Conservation (phyloP, 306 rosid species). For the Lithocarpus polystachyus region DNA sequence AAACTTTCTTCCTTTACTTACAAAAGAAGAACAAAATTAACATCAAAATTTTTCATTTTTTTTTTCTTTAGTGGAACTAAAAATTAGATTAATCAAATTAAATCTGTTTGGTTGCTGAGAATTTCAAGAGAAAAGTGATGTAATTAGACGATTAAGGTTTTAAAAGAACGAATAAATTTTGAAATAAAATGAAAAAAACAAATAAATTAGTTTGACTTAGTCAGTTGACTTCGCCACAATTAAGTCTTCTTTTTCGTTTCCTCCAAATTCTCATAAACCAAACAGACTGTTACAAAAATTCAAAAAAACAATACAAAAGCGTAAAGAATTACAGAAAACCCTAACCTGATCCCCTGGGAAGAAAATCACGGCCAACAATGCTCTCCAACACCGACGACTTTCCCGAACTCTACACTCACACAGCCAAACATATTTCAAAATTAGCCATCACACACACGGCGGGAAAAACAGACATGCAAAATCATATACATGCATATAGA, state of each 20-base stretch:
- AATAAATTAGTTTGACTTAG: background rate
- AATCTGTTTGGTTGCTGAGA: background rate
- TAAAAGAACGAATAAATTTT: background rate
- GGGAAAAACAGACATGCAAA: background rate
- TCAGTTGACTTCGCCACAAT: too few species aligned
- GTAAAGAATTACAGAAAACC: background rate
- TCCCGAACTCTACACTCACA: constrained; percentile 67
- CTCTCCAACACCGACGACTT: constrained; percentile 81
- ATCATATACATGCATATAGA: background rate
- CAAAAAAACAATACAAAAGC: background rate
- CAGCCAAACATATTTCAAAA: too few species aligned
- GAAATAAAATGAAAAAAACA: background rate
- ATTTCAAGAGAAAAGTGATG: background rate
- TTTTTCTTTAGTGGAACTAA: background rate
- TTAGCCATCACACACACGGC: background rate
- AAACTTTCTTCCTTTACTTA: background rate
- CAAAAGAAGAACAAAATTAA: background rate
- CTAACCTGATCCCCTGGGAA: constrained; percentile 82
- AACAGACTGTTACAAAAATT: background rate
- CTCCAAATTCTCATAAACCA: constrained; percentile 20
- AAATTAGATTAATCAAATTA: background rate
- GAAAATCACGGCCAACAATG: constrained; percentile 88
- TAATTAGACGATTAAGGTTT: background rate
- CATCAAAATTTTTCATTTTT: background rate
- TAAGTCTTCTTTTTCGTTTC: background rate